Evolutionary conservation across 2,329 filamentous ascomycete genomes (phyloP), one percentile per base, ranked within the genome.

Genomic region (Arthroderma sp.): DNA sequence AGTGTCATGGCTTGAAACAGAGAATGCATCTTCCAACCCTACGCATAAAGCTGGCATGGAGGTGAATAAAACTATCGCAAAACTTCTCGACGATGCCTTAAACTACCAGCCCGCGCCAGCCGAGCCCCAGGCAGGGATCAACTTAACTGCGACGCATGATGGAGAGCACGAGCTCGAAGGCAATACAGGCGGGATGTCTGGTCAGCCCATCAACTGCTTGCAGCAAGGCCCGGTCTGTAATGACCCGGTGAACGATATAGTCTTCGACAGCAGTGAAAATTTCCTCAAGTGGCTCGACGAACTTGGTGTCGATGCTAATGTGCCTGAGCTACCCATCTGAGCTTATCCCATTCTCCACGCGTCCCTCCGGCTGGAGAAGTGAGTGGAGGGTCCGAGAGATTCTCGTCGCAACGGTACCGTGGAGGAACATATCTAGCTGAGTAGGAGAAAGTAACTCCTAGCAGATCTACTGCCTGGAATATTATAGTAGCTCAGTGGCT

Each of bases 91-190:
- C 15, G 51, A 56, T 32, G 45, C 51, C 9, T 37, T 56, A 4
- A 50, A 55, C 33, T 46, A 56, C 31, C 48, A 60, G 41, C 31
- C 61, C 59, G 48, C 67, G 68, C 6, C 52, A 58, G 5, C 29
- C 5, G 38, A 30, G 10, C 40, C 30, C 7, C 40, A 29, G 36
- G 36, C 29, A n/a, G 40, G 31, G 29, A 32, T 8, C n/a, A 6
- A 2, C 9, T 7, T 33, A 6, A 32, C 29, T 32, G 11, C 40
- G 7, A 32, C 27, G 27, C 40, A 33, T 6, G 5, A 10, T 4
- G 15, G 3, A 22, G 6, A 15, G 4, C 30, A 30, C 11, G 40
- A 34, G 10, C 27, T n/a, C 4, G 30, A 11, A 3, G 10, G 30
- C 27, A 32, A 42, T 11, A 8, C 31, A 3, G 31, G 36, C 27